phyloP scores from a whole-genome alignment of 441 rosid genomes.

The Gossypium gossypioides region DNA sequence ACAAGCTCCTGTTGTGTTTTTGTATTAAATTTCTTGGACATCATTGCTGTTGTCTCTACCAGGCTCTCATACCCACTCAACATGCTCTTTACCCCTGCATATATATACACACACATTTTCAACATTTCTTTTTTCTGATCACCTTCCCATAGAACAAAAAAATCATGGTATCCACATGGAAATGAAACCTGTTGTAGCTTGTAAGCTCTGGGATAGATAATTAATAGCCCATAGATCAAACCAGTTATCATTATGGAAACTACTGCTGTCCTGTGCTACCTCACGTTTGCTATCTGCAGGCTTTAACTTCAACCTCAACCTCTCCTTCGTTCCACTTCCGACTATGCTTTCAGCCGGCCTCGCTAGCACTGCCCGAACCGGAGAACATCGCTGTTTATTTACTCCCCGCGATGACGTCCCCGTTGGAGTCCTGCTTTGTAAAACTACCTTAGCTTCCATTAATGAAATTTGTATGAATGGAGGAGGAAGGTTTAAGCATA shows the following conservation, averaged over 20 bases:
- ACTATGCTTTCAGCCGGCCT: slow-evolving; percentile 22
- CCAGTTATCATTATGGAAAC: slow-evolving; percentile 44
- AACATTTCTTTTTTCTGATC: background rate
- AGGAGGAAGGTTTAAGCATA: background rate
- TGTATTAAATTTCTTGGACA: slow-evolving; percentile 34
- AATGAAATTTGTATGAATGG: background rate
- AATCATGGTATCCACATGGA: background rate
- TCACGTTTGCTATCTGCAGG: slow-evolving; percentile 6
- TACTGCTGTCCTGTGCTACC: slow-evolving; percentile 15
- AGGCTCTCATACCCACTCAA: slow-evolving; percentile 57
- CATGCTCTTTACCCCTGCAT: slow-evolving; percentile 43
- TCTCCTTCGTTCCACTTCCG: slow-evolving; percentile 13
- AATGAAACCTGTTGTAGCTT: slow-evolving; percentile 49
- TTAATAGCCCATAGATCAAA: slow-evolving; percentile 51
- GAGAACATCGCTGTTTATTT: slow-evolving; percentile 11
- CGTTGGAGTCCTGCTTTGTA: slow-evolving; percentile 4
- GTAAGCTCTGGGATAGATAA: slow-evolving; percentile 50
- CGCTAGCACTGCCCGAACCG: slow-evolving; percentile 29
- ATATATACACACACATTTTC: background rate
- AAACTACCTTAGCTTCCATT: slow-evolving; percentile 31
- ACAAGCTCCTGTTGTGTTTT: slow-evolving; percentile 54
- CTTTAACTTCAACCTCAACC: background rate
- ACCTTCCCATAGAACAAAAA: background rate
- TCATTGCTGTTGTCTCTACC: slow-evolving; percentile 57
- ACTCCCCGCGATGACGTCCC: background rate